Percentiles rank a stretch among this genome's conserved stretches.
These are phyloP conservation scores for Apiospora marii DNA, from an alignment of 2,329 filamentous ascomycete genomes.

Conservation along the genomic window DNA sequence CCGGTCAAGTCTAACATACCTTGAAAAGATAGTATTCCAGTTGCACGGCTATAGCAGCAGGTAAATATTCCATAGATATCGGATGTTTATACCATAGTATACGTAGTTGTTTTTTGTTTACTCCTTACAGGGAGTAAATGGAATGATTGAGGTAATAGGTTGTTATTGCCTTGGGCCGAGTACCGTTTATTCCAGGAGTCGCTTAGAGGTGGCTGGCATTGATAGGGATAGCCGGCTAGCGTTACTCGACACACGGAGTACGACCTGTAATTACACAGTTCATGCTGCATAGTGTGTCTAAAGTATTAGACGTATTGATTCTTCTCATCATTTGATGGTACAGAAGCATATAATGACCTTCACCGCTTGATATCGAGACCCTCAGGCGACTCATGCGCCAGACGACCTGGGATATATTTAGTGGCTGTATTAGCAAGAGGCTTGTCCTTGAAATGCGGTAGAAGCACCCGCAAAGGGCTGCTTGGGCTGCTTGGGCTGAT, in stretches of 20 bases:
- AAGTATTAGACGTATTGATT: neutral
- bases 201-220: no score
- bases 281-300: neutral
- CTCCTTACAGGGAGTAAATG: no score
- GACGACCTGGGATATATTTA: neutral
- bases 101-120: no score
- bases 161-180: no score
- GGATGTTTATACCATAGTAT: no score
- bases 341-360: neutral
- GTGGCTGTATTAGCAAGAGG: conserved; percentile 16
- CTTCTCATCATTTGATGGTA: neutral
- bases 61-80: no score
- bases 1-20: no score
- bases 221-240: no score
- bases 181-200: no score
- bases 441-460: conserved; percentile 5
- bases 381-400: conserved; percentile 10
- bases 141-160: no score
- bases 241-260: neutral
- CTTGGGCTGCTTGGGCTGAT: neutral
- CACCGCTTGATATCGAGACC: conserved; percentile 17
- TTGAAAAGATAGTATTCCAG: no score
- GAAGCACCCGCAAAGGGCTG: neutral
- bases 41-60: no score
- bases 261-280: neutral